Base-by-base conservation (phyloP, 208 protist species). In the Acanthamoeba healyi region DNA sequence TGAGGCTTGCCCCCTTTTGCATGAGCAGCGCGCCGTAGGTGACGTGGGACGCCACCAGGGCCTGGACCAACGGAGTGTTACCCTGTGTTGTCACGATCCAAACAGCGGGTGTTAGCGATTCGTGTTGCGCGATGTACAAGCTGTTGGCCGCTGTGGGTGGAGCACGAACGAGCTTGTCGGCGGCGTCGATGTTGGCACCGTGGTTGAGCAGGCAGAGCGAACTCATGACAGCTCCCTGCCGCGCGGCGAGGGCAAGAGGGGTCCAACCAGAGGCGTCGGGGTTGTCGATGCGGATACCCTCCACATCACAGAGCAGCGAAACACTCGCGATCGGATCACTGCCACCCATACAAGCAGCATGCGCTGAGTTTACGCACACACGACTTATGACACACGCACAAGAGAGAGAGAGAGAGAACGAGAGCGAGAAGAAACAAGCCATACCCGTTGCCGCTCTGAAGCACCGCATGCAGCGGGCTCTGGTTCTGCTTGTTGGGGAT, bases 1-100 rank as follows among this genome's bases (percentile, higher is more conserved):
- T 77, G 32, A 77, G 67, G 29, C 67, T 77, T 17, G 67, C 67
- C 29, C 67, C 67, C 67, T 77, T 77, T 19, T 77, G 67, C 67
- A 77, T 77, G 36, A 77, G 67, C 67, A 77, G 67, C 2, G 67
- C 67, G 29, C 36, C 67, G 67, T 77, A 77, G 17, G 67, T 77
- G 67, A 44, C 29, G 67, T 77, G 67, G 5, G 29, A 38, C 67
- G 29, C 67, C 67, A 77, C 19, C 36, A 77, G 67, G 17, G 67
- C 29, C 67, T 44, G n/a, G 12, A 77, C 67, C 67, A 77, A 44
- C 67, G 67, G 67, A 24, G 67, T 77, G 36, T 77, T 77, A 36
- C 67, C 67, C 67, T 77, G 67, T 36, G 29, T 6, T 5, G 5
- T 24, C 58, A 32, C 15, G n/a, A 67, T 24, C 9, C 14, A 17